Evolutionary conservation across 176 grass and related monocot species (phyloP).

Genomic region (Oryza meyeriana): DNA sequence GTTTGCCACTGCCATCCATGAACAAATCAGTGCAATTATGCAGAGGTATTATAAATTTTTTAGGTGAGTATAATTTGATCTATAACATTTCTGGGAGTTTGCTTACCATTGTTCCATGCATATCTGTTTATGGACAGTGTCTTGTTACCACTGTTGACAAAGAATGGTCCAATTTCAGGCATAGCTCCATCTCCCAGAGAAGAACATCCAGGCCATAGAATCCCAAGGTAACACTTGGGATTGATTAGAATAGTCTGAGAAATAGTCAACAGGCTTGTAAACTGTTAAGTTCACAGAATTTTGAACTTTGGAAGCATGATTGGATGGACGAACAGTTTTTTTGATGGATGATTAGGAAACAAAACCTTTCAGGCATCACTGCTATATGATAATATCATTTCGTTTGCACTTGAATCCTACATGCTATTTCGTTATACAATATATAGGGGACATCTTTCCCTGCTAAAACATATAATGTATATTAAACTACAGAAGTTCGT

Average conservation of each 20-base stretch:
- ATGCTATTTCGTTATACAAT: no score
- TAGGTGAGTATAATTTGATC: neutral
- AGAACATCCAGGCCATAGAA: conserved; percentile 60
- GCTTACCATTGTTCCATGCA: conserved; percentile 58
- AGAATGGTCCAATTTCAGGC: conserved; percentile 60
- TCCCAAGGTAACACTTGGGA: conserved; percentile 12
- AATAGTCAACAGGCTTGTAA: neutral
- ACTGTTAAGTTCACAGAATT: neutral
- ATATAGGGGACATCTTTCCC: no score
- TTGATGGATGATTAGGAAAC: neutral
- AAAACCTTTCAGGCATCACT: no score
- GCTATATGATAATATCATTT: no score
- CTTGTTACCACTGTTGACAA: conserved; percentile 45
- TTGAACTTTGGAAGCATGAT: conserved; percentile 6
- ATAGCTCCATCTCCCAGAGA: conserved; percentile 58
- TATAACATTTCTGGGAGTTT: neutral
- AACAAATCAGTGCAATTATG: conserved; percentile 19
- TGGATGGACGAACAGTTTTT: neutral
- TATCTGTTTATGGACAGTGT: conserved; percentile 47
- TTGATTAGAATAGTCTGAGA: neutral
- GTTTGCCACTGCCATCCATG: conserved; percentile 46
- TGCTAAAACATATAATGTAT: neutral
- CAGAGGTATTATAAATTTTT: conserved; percentile 9
- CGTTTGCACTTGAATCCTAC: no score
- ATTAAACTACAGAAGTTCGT: neutral